Evolutionary conservation across 805 yeast genomes (phyloP), one percentile per base, ranked within the genome.

Genomic region (Barnettozyma siamensis): DNA sequence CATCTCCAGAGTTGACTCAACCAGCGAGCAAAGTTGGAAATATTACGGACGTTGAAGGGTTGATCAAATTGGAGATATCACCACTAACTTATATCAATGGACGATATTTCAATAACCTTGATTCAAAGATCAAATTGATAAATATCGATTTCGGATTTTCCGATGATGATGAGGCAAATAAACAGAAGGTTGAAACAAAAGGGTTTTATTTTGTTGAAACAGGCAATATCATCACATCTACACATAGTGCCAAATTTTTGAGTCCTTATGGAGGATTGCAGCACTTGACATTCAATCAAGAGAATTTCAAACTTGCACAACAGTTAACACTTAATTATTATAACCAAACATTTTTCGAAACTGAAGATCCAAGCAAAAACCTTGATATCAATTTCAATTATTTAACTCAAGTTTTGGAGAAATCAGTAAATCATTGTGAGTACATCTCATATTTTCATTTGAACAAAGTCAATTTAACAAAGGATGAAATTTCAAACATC

Each of bases 161-260:
- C 7, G 81, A 80, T 55, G 42, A 53, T 17, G 61, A 63, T 4
- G 85, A 81, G 46, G 53, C 63, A 7, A 70, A 76, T 26, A 67
- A 64, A 41, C 78, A 80, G 54, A 54, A 58, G 2, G 49, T 88
- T 16, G 65, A 67, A 5, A 62, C 85, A 10, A 62, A 64, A 19
- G 89, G 88, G 0, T 69, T 80, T 2, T 83, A 82, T 56, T 86
- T 81, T 53, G 80, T 83, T 46, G 69, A 72, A 17, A 63, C 76
- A 1, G 94, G 94, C 1, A 67, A 83, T 38, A 57, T 84, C 4
- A 64, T 84, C 13, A 69, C 80, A 0, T 54, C 75, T 16, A 72
- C 88, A 1, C 65, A 70, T 28, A 73, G 88, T 23, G 85, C 84
- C 7, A 83, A 81, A 56, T 79, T 79, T 57, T 65, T 69, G 39